These are phyloP conservation scores for Zelonia costaricensis DNA, from an alignment of 208 protist species.

Conservation along the genomic window DNA sequence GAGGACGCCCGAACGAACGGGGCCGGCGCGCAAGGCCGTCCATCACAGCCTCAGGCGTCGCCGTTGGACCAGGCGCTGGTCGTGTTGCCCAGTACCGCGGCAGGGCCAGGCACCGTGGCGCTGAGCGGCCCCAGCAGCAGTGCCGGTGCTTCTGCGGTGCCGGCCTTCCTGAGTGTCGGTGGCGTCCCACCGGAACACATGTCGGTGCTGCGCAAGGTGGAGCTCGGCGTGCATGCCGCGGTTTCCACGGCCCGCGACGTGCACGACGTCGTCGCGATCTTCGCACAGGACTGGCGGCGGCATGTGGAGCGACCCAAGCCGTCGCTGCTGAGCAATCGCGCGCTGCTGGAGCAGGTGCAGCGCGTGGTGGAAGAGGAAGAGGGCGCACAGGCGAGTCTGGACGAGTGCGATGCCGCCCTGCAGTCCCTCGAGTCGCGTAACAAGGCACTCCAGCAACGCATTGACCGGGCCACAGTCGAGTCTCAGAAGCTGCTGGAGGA, in stretches of 20 bases:
- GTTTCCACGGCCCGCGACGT: conserved; percentile 46
- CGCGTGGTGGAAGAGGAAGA: conserved; percentile 64
- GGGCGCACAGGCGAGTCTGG: conserved; percentile 37
- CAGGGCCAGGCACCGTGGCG: background rate
- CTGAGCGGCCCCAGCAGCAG: background rate
- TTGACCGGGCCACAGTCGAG: conserved; percentile 52
- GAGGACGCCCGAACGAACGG: background rate
- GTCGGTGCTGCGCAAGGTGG: conserved; percentile 69
- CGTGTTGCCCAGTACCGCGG: background rate
- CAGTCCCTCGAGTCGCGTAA: conserved; percentile 54
- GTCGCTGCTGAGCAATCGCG: conserved; percentile 64
- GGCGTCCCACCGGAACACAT: conserved; percentile 73
- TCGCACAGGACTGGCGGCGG: conserved; percentile 50
- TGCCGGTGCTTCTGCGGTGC: conserved; percentile 5
- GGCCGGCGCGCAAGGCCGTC: too few relatives aligned
- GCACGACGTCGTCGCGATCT: conserved; percentile 35
- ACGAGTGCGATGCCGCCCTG: conserved; percentile 52
- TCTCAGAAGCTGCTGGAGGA: conserved; percentile 74
- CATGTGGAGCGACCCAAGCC: conserved; percentile 39
- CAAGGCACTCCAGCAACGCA: conserved; percentile 61
- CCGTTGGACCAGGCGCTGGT: conserved; percentile 6
- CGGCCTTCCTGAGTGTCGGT: conserved; percentile 20
- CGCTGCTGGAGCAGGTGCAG: conserved; percentile 58
- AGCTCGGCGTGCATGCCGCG: conserved; percentile 47
- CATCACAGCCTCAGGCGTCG: too few relatives aligned